phyloP scores from a whole-genome alignment of 2,329 filamentous ascomycete species.

The Beauveria pseudobassiana region DNA sequence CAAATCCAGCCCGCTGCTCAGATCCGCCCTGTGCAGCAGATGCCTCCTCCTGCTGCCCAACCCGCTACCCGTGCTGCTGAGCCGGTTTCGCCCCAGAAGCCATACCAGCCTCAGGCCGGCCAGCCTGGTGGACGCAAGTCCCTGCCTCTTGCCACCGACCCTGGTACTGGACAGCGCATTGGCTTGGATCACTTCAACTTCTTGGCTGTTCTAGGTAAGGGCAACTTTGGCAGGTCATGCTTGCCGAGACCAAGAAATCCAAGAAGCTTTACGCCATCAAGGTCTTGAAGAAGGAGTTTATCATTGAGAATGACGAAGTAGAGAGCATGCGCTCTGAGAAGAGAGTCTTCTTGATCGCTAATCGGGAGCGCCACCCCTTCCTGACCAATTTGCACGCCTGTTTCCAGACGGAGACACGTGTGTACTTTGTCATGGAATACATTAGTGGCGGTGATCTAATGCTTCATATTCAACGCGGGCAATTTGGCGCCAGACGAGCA shows the following conservation, averaged over 20 bases:
- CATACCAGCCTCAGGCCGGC: slow-evolving; percentile 16
- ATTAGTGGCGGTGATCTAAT: slow-evolving; percentile 97
- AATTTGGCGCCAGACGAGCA: slow-evolving; percentile 91
- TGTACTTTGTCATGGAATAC: slow-evolving; percentile 99
- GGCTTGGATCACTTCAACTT: slow-evolving; percentile 99
- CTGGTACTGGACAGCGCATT: slow-evolving; percentile 74
- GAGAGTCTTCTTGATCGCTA: slow-evolving; percentile 92
- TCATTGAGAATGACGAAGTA: slow-evolving; percentile 98
- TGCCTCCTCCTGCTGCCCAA: slow-evolving; percentile 16
- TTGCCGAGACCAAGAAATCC: slow-evolving; percentile 90
- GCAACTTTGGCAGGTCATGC: slow-evolving; percentile 99
- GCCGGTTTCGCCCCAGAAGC: slow-evolving; percentile 23
- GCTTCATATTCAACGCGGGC: slow-evolving; percentile 95
- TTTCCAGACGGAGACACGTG: slow-evolving; percentile 96
- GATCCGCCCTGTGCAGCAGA: slow-evolving; percentile 29
- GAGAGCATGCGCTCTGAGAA: slow-evolving; percentile 98
- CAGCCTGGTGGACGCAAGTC: slow-evolving; percentile 42
- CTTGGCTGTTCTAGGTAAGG: slow-evolving; percentile 93
- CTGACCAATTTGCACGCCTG: slow-evolving; percentile 91
- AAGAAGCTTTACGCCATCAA: slow-evolving; percentile 97
- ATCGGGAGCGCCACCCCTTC: slow-evolving; percentile 95
- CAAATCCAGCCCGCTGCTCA: slow-evolving; percentile 28
- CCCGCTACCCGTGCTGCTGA: slow-evolving; percentile 28
- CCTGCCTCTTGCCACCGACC: slow-evolving; percentile 62
- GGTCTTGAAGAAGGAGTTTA: slow-evolving; percentile 98